Evolutionary conservation across 352 stramenopile genomes (phyloP), one percentile per base, ranked within the genome.

Genomic region (Pythium insidiosum): DNA sequence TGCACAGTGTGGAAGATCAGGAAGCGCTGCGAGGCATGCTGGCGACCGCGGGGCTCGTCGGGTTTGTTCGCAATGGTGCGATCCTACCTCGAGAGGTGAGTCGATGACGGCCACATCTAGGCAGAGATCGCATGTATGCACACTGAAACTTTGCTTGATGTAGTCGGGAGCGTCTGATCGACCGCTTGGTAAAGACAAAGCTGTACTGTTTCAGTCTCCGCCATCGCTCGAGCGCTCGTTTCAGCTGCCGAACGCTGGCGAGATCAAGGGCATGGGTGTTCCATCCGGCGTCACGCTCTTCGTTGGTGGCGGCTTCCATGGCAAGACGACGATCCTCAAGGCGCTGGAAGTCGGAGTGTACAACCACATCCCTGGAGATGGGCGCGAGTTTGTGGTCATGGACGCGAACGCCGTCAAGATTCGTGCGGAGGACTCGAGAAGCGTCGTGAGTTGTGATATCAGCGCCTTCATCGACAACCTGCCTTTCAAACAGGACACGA

Each of bases 401-500:
- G 69, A 88, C 41, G 46, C 66, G 1, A 83, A 73, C 15, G 84
- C 91, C 2, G 80, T 93, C n/a, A 98, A 98, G 68, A 97, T 99
- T 52, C 77, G 92, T 4, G 91, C 93, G 0, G 94, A 98, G 58
- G 94, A 98, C 68, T 95, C 94, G n/a, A 74, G 94, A 7, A 85
- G 72, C 46, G 82, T 98, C 29, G 68, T 68, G 15, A 74, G 77
- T 22, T 91, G 93, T 1, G 89, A 98, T 47, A 97, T 98, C 62
- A 95, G 76, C 33, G 55, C 83, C 4, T 99, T 99, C 56, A 98
- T 99, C 58, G 88, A 94, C 50, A 98, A 98, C 56, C 66, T 99
- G 30, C 95, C 95, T 18, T 97, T 96, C 58, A 90, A 90, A 36
- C 90, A 95, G 37, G 74, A 92, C 34, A 98, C 95, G 22, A 88